phyloP scores from a whole-genome alignment of 2,329 filamentous ascomycete species.

The Ophiostoma sp. region DNA sequence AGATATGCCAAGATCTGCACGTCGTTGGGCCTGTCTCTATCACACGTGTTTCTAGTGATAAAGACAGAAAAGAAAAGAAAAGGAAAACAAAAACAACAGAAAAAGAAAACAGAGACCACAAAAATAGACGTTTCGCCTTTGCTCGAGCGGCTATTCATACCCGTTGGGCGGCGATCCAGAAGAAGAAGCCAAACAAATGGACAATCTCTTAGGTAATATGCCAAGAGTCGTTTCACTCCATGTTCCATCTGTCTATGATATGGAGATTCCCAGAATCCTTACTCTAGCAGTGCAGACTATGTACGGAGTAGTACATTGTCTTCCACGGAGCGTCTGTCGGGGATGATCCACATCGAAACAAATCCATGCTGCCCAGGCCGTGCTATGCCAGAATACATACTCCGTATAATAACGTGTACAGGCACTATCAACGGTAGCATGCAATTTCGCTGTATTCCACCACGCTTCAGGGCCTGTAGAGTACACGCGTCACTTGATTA shows the following conservation, averaged over 20 bases:
- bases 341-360: slow-evolving; percentile 4
- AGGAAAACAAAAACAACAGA: neutral
- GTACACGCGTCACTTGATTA: neutral
- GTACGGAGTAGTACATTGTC: too few species aligned
- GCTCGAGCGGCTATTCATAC: neutral
- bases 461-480: neutral
- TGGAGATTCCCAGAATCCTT: neutral
- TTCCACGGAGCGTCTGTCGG: neutral
- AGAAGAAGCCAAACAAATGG: neutral
- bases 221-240: slow-evolving; percentile 3
- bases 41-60: slow-evolving; percentile 1
- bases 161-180: neutral
- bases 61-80: neutral
- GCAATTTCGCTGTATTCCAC: neutral
- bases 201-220: slow-evolving; percentile 7
- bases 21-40: neutral
- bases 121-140: slow-evolving; percentile 6
- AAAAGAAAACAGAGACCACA: neutral
- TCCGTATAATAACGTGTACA: neutral
- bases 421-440: neutral
- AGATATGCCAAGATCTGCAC: slow-evolving; percentile 1
- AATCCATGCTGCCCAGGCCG: neutral
- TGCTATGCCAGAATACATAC: neutral
- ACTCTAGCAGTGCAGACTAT: too few species aligned
- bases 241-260: neutral